Evolutionary conservation across 1,139 yeast species (phyloP), one percentile per base, ranked within the genome.

Genomic region (Debaryomycetaceae sp.): DNA sequence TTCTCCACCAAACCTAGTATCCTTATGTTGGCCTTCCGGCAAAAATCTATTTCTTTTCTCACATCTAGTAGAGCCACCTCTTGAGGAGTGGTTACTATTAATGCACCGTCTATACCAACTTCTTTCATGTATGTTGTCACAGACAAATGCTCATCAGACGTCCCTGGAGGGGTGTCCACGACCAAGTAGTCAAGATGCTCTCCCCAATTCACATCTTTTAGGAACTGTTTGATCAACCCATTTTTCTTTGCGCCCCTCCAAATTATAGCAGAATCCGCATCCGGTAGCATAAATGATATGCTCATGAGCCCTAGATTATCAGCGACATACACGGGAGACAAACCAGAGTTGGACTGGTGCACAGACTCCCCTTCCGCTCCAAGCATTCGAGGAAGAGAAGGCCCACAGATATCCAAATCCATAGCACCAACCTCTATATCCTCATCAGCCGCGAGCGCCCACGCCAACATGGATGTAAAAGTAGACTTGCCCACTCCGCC

Each of bases 401-500:
- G 99, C 0, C 99, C 99, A 66, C 99, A 93, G 34, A 93, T 90
- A 69, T 93, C 99, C 49, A 93, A 70, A 65, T 95, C 99, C 95
- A 93, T 87, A 37, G 96, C 93, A 2, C 98, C 99, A 7, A 93
- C 86, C 62, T 93, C 97, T 24, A 85, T 55, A 41, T 83, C 87
- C 49, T 84, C 88, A 61, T 91, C 97, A 1, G 95, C 86, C 1
- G 98, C 95, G 37, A 93, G 68, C 0, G 97, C 97, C 97, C 98
- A 93, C 13, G 96, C 82, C 22, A 93, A 75, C 95, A 93, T 87
- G 8, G 96, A 81, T 0, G 98, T 87, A 62, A 93, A 91, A 0
- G 99, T 95, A 1, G 97, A 88, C 63, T 93, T 93, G 0, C 99
- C 99, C 1, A 93, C 99, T 13, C 99, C 99, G 14, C 99, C 99